Evolutionary conservation across 306 rosid species (phyloP).

Genomic region (Mucuna pruriens): DNA sequence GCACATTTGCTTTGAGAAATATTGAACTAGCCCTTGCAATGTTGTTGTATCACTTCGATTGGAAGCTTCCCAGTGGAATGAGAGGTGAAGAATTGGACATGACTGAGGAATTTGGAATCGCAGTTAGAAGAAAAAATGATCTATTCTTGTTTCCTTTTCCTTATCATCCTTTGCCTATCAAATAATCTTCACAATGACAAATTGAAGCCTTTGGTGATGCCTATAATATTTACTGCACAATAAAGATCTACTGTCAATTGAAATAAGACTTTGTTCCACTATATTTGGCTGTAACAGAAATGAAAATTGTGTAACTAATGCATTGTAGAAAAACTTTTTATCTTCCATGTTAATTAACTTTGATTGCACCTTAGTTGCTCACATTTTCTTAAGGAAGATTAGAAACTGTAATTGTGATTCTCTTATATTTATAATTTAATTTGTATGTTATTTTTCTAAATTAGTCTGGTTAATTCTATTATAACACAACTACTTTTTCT

Average conservation of each 20-base stretch:
- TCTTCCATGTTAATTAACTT: not conserved
- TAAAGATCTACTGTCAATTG: not conserved
- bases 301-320: not conserved
- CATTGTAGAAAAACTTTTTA: not conserved
- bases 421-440: too few species aligned
- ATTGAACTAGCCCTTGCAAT: slow-evolving; percentile 18
- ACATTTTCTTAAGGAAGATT: not conserved
- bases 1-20: slow-evolving; percentile 18
- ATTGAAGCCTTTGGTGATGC: not conserved
- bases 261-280: not conserved
- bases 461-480: too few species aligned
- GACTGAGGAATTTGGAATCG: slow-evolving; percentile 33
- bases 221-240: not conserved
- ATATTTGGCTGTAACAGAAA: not conserved
- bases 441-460: too few species aligned
- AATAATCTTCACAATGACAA: not conserved
- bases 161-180: not conserved
- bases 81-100: slow-evolving; percentile 30
- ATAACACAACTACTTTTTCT: too few species aligned
- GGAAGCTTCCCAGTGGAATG: slow-evolving; percentile 35
- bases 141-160: not conserved
- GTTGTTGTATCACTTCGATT: slow-evolving; percentile 42
- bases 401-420: not conserved
- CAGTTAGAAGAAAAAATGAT: slow-evolving; percentile 31
- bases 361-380: not conserved